phyloP scores from a whole-genome alignment of 129 eudicot genomes.

The Flaveria ramosissima region DNA sequence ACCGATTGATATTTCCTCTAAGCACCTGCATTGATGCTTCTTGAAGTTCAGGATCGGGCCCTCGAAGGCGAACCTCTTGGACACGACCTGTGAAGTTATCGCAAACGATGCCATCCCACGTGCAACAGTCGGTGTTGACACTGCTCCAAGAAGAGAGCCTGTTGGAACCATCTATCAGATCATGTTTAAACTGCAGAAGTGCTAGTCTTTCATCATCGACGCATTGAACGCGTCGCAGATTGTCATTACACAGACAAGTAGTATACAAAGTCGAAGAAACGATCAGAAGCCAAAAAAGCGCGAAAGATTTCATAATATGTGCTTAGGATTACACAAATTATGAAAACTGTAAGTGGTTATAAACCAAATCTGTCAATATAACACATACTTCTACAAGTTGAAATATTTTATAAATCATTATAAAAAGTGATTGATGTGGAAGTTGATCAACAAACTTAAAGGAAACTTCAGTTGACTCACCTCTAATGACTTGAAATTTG shows the following conservation, averaged over 20 bases:
- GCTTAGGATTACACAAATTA: not conserved
- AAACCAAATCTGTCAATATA: not conserved
- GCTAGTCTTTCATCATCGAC: slow-evolving; percentile 25
- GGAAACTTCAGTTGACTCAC: not conserved
- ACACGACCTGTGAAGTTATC: slow-evolving; percentile 39
- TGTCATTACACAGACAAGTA: not conserved
- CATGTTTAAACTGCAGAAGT: slow-evolving; percentile 24
- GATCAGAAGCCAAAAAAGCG: slow-evolving; percentile 1
- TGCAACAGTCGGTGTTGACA: slow-evolving; percentile 27
- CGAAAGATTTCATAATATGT: slow-evolving; percentile 9
- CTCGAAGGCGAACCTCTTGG: slow-evolving; percentile 41
- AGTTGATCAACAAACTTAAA: not conserved
- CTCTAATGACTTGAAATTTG: not conserved
- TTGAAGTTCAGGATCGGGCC: not conserved
- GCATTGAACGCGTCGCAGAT: slow-evolving; percentile 1
- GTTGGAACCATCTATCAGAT: slow-evolving; percentile 11
- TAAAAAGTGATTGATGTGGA: no score
- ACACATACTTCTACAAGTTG: no score
- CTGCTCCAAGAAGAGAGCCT: slow-evolving; percentile 32
- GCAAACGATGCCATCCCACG: slow-evolving; percentile 37
- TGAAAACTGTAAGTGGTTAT: not conserved
- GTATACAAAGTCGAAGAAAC: slow-evolving; percentile 2
- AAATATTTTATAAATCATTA: no score
- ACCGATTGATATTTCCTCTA: slow-evolving; percentile 30
- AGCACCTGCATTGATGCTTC: slow-evolving; percentile 4